These are phyloP conservation scores for Colletotrichum musae DNA, from an alignment of 2,329 filamentous ascomycete genomes.

Conservation along the genomic window DNA sequence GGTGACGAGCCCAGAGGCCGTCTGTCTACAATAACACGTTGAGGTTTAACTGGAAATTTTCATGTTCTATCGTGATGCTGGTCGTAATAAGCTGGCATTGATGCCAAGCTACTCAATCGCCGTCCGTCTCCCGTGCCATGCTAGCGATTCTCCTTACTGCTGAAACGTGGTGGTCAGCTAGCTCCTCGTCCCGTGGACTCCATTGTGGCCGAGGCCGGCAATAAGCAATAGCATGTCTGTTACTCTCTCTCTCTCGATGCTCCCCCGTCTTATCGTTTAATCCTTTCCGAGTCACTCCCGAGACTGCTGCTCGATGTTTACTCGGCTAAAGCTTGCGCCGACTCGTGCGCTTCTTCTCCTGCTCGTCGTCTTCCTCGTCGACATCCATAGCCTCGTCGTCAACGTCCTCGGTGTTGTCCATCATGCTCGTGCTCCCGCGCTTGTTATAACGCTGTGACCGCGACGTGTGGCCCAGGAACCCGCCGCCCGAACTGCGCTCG, in stretches of 20 bases:
- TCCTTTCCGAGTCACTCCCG: neutral
- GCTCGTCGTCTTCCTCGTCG: slow-evolving; percentile 64
- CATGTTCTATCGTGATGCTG: slow-evolving; percentile 32
- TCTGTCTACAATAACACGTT: slow-evolving; percentile 21
- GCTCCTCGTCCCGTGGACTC: no score
- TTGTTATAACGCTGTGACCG: slow-evolving; percentile 43
- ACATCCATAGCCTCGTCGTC: slow-evolving; percentile 70
- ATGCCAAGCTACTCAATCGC: neutral
- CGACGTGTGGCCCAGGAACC: slow-evolving; percentile 43
- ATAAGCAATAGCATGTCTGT: neutral
- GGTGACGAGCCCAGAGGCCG: neutral
- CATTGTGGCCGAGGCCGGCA: neutral
- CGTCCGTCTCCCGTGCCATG: neutral
- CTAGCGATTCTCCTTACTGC: neutral
- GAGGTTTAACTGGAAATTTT: slow-evolving; percentile 9
- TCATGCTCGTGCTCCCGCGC: slow-evolving; percentile 49
- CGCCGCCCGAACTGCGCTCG: slow-evolving; percentile 20
- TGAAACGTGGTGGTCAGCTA: no score
- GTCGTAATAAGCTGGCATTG: neutral
- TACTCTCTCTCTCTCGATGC: neutral
- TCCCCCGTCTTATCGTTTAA: neutral
- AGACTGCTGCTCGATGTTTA: neutral
- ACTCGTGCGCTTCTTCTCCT: slow-evolving; percentile 65
- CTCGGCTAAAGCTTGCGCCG: slow-evolving; percentile 67
- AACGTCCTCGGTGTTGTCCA: slow-evolving; percentile 58